A percentile compares a stretch with the other conserved stretches of the same genome.
Conservation (phyloP, 2,329 filamentous ascomycete species). For the Xenoacremonium recifei region DNA sequence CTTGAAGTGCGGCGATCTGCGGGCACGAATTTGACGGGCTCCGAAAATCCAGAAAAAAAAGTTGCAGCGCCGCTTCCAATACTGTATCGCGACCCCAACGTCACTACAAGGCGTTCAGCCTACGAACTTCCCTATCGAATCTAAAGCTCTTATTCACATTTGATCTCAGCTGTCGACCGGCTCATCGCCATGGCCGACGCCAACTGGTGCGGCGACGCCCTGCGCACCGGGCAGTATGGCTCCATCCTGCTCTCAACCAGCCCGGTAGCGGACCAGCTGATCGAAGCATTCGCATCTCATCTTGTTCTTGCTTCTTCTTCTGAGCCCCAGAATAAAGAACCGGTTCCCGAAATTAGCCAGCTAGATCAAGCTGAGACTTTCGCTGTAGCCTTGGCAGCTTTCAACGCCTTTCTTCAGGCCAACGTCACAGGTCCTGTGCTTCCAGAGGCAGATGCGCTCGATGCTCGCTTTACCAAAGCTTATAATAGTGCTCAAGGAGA, state of each 20-base stretch:
- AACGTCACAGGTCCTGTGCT: conserved; percentile 87
- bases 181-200: conserved; percentile 5
- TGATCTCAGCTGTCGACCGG: no score
- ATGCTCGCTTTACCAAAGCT: conserved; percentile 39
- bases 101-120: background rate
- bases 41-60: conserved; percentile 1
- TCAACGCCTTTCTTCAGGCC: conserved; percentile 79
- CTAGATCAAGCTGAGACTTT: conserved; percentile 18
- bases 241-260: conserved; percentile 18
- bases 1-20: background rate
- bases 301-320: conserved; percentile 7
- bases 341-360: conserved; percentile 2
- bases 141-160: no score
- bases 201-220: conserved; percentile 15
- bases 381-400: conserved; percentile 34
- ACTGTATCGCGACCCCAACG: background rate
- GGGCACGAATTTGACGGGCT: background rate
- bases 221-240: conserved; percentile 23
- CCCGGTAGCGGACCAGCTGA: conserved; percentile 8
- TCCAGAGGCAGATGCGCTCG: conserved; percentile 28
- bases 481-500: conserved; percentile 24
- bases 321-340: background rate
- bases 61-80: background rate
- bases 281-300: conserved; percentile 16
- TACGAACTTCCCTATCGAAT: background rate